A percentile compares a stretch with the other conserved stretches of the same genome.
Conservation (phyloP, 257 asterid genomes). For the Solanum piurae region DNA sequence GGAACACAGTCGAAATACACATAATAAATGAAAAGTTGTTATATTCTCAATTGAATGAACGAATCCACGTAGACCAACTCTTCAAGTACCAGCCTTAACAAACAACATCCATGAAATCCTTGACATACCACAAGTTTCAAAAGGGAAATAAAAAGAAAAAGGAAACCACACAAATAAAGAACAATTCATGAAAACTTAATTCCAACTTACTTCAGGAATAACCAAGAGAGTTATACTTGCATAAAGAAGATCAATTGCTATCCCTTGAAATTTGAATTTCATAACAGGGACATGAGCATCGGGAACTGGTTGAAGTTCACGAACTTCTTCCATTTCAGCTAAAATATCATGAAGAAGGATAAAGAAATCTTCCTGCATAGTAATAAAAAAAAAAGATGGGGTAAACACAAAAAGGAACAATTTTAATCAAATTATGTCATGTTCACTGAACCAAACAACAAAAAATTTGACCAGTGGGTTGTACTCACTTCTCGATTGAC, state of each 20-base stretch:
- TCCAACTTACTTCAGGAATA: constrained; percentile 25
- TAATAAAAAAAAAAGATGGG: background rate
- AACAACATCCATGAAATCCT: background rate
- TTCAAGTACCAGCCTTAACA: background rate
- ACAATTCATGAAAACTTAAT: background rate
- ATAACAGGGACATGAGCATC: constrained; percentile 33
- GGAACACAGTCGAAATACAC: background rate
- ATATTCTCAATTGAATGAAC: background rate
- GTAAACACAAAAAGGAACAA: background rate
- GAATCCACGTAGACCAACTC: background rate
- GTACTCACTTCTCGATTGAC: constrained; percentile 21
- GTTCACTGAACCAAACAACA: background rate
- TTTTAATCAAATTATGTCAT: background rate
- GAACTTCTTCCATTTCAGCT: constrained; percentile 25
- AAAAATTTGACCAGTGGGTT: background rate
- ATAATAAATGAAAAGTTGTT: background rate
- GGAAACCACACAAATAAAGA: background rate
- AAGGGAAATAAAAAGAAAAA: background rate
- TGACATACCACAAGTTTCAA: background rate
- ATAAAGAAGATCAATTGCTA: constrained; percentile 27
- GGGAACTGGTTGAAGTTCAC: constrained; percentile 28
- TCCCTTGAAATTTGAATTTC: constrained; percentile 26
- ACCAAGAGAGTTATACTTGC: constrained; percentile 22
- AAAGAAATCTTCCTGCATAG: constrained; percentile 27
- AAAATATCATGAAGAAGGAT: constrained; percentile 21